Evolutionary conservation across 192 early-diverging fungal genomes (phyloP), one percentile per base, ranked within the genome.

Genomic region (Geranomyces variabilis): DNA sequence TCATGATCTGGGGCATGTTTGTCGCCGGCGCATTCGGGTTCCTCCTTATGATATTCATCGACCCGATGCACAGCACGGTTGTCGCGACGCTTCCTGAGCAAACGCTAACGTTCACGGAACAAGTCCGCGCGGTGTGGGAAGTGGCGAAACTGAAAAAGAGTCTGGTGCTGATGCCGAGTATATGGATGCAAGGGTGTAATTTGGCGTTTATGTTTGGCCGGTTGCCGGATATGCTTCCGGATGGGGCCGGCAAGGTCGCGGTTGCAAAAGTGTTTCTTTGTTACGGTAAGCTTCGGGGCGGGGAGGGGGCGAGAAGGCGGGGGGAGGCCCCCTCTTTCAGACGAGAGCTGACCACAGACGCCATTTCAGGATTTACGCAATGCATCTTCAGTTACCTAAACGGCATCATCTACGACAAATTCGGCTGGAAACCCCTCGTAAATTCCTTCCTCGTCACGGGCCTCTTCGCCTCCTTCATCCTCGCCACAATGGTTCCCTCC

Each of bases 371-470:
- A 14, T 2, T 63, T n/a, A 43, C 56, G 34, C 63, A 62, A 60
- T 70, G 67, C 74, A 46, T 30, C 19, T 75, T 75, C 49, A 71
- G 68, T 0, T 75, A 56, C 61, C 17, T 70, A 7, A 75, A 69
- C 69, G 74, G 74, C 46, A 61, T 63, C 4, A 69, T 75, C 34
- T 75, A 75, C 74, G 74, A 75, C 67, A 31, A 49, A 8, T 75
- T 45, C 43, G 74, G 74, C 26, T 47, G 24, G 28, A 69, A 58
- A 14, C 74, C 74, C 10, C 67, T 75, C 34, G 29, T 66, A 63
- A 15, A 21, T 48, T 43, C 63, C 53, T 59, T 66, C 63, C 53
- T 56, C 33, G 21, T n/a, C 63, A 66, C 71, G 31, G 71, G 71
- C 17, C 33, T 51, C 31, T 2, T 36, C 17, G 64, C 34, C 36